A percentile compares a stretch with the other conserved stretches of the same genome.
phyloP scores from a whole-genome alignment of 768 basidiomycete genomes.

The Boletellus ananas region DNA sequence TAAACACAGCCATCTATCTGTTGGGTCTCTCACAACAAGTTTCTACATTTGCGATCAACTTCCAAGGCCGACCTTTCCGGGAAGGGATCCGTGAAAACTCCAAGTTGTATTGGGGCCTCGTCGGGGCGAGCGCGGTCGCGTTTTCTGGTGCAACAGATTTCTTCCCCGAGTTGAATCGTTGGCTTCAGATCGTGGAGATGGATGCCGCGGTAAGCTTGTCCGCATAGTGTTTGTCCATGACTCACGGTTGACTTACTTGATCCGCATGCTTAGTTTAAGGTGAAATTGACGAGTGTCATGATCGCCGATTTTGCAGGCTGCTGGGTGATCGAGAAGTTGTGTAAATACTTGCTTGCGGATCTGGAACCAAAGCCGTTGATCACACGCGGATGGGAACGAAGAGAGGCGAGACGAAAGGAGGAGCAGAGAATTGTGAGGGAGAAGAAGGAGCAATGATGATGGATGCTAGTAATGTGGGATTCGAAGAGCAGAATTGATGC shows the following conservation, averaged over 20 bases:
- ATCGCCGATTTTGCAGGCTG: conserved; percentile 84
- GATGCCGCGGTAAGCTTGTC: conserved; percentile 52
- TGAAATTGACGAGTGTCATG: conserved; percentile 78
- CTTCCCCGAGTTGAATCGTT: conserved; percentile 90
- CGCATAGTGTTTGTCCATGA: too few species aligned
- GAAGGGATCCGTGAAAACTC: conserved; percentile 96
- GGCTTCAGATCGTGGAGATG: conserved; percentile 98
- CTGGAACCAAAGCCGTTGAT: conserved; percentile 83
- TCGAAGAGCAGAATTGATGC: too few species aligned
- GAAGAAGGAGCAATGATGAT: conserved; percentile 36
- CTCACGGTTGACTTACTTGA: not conserved
- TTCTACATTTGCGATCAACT: conserved; percentile 98
- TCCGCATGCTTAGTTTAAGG: conserved; percentile 62
- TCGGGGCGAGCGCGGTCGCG: conserved; percentile 86
- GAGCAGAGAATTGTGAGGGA: conserved; percentile 34
- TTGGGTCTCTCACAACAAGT: conserved; percentile 96
- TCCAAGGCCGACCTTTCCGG: conserved; percentile 97
- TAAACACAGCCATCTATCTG: conserved; percentile 97
- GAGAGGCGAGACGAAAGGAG: conserved; percentile 55
- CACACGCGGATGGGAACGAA: conserved; percentile 76
- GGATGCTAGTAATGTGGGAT: too few species aligned
- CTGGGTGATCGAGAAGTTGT: conserved; percentile 74
- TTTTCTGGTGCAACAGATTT: conserved; percentile 94
- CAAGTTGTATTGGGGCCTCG: conserved; percentile 88
- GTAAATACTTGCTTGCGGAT: conserved; percentile 86